Conservation (phyloP, 1,284 basidiomycete genomes). For the Microbotryomycetes sp. region DNA sequence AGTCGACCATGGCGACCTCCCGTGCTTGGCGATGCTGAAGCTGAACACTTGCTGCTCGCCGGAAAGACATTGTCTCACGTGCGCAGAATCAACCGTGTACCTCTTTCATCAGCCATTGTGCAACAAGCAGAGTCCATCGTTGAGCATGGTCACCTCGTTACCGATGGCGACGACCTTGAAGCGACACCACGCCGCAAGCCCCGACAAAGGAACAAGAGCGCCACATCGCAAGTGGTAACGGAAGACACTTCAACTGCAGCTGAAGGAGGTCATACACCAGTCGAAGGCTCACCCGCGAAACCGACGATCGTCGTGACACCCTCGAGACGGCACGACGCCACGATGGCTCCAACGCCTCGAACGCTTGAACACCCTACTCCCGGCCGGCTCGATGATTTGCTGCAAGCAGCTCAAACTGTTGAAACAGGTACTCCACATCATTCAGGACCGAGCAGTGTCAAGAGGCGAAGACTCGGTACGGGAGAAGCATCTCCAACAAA, state of each 20-base stretch:
- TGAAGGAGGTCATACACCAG: slow-evolving; percentile 1
- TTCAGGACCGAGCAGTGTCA: background rate
- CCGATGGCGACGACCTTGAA: background rate
- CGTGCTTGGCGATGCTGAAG: slow-evolving; percentile 45
- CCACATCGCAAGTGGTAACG: too few species aligned
- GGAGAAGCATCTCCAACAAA: background rate
- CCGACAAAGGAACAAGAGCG: background rate
- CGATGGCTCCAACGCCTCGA: background rate
- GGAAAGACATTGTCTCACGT: slow-evolving; percentile 35
- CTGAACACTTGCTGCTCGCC: slow-evolving; percentile 45
- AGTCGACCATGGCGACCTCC: background rate
- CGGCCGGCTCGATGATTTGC: background rate
- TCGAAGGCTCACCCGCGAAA: background rate
- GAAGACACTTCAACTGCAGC: slow-evolving; percentile 1
- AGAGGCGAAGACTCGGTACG: background rate
- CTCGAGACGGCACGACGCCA: background rate
- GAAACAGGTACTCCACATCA: background rate
- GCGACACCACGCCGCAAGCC: background rate
- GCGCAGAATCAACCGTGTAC: slow-evolving; percentile 20
- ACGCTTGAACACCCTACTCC: background rate
- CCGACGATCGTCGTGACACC: background rate
- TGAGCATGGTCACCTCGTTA: background rate
- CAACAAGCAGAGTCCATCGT: slow-evolving; percentile 11
- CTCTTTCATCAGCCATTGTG: slow-evolving; percentile 8
- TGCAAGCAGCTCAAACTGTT: background rate